These are phyloP conservation scores for Boletus speciosus DNA, from an alignment of 768 basidiomycete species.

Conservation along the genomic window DNA sequence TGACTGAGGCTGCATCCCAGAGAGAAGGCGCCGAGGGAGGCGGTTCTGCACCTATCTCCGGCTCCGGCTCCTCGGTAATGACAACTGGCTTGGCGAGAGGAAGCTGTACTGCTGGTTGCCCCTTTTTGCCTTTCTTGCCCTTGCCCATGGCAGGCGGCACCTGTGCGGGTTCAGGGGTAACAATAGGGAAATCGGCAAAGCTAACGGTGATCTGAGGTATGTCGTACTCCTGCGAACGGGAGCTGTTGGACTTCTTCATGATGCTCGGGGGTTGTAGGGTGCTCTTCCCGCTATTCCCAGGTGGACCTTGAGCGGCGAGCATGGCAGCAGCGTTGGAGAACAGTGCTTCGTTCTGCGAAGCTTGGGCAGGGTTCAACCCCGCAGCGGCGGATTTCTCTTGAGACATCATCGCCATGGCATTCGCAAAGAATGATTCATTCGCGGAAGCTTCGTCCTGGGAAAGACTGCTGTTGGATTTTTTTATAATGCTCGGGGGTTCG, in stretches of 20 bases:
- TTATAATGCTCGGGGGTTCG: slow-evolving; percentile 21
- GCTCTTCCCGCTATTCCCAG: slow-evolving; percentile 2
- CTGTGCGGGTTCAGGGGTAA: slow-evolving; percentile 9
- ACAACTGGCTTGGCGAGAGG: slow-evolving; percentile 12
- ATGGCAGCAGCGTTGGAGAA: slow-evolving; percentile 23
- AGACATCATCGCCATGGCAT: slow-evolving; percentile 20
- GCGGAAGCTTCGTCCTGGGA: slow-evolving; percentile 24
- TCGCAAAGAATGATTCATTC: slow-evolving; percentile 27
- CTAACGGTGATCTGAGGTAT: slow-evolving; percentile 28
- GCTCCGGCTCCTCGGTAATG: slow-evolving; percentile 15
- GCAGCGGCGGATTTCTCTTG: slow-evolving; percentile 8
- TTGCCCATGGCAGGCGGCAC: slow-evolving; percentile 6
- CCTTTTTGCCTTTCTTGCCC: slow-evolving; percentile 29
- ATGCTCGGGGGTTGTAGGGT: slow-evolving; percentile 17
- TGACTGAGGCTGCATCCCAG: slow-evolving; percentile 16
- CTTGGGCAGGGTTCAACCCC: slow-evolving; percentile 18
- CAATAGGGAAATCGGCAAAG: slow-evolving; percentile 12
- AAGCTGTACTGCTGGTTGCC: slow-evolving; percentile 10
- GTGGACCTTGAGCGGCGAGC: slow-evolving; percentile 10
- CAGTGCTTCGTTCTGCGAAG: slow-evolving; percentile 22
- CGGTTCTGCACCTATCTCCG: slow-evolving; percentile 20
- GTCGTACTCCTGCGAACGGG: slow-evolving; percentile 26
- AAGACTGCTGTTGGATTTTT: slow-evolving; percentile 26
- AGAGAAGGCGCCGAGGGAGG: slow-evolving; percentile 14
- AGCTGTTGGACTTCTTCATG: slow-evolving; percentile 27